phyloP scores from a whole-genome alignment of 208 protist genomes.

The Leishmania mexicana region DNA sequence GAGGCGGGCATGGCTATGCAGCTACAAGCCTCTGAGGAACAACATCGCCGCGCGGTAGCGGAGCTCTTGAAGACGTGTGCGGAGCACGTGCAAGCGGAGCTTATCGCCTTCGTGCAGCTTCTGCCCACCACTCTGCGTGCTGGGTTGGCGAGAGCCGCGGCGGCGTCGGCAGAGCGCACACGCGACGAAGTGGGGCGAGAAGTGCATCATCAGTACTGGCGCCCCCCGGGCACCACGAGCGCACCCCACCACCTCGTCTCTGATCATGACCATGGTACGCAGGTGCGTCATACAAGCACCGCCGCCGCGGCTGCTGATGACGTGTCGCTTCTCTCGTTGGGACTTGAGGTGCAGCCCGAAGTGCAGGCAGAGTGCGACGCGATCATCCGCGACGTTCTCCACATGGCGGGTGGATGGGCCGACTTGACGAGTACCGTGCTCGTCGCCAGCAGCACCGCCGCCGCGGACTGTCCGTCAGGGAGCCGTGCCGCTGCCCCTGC shows the following conservation, averaged over 20 bases:
- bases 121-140: slow-evolving; percentile 12
- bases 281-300: background rate
- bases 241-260: background rate
- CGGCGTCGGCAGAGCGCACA: slow-evolving; percentile 7
- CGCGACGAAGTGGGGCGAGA: slow-evolving; percentile 11
- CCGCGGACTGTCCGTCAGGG: background rate
- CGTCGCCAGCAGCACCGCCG: background rate
- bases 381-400: slow-evolving; percentile 49
- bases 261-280: background rate
- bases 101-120: slow-evolving; percentile 14
- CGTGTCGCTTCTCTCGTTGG: background rate
- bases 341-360: slow-evolving; percentile 7
- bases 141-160: background rate
- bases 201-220: background rate
- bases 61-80: slow-evolving; percentile 10
- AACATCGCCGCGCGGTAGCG: slow-evolving; percentile 12
- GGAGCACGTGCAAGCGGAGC: slow-evolving; percentile 6
- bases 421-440: slow-evolving; percentile 23
- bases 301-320: background rate
- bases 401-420: slow-evolving; percentile 51
- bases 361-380: slow-evolving; percentile 59
- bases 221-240: background rate
- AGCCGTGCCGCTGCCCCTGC: background rate
- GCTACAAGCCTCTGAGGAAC: background rate
- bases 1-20: background rate